Percentiles rank a stretch among this genome's conserved stretches.
phyloP scores from a whole-genome alignment of 2,329 filamentous ascomycete genomes.

The Penicillium sp. region DNA sequence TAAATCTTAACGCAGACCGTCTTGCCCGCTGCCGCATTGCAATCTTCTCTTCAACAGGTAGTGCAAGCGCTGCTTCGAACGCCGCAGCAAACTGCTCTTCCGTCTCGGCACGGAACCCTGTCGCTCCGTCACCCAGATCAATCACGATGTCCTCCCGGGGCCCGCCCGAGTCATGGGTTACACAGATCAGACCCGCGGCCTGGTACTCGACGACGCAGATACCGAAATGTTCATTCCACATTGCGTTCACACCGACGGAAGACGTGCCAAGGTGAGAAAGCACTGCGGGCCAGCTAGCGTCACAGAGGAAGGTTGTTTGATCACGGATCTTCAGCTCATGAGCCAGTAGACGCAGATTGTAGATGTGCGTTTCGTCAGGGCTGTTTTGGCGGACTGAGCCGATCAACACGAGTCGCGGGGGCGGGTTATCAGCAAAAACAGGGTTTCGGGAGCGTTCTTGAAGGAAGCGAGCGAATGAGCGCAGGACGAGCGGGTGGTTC shows the following conservation, averaged over 20 bases:
- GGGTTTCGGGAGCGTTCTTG: conserved; percentile 54
- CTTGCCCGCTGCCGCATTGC: conserved; percentile 75
- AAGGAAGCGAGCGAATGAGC: conserved; percentile 78
- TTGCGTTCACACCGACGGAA: conserved; percentile 89
- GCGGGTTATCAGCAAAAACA: conserved; percentile 39
- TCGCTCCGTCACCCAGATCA: conserved; percentile 73
- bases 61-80: conserved; percentile 75
- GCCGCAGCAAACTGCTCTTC: conserved; percentile 75
- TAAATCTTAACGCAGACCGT: conserved; percentile 78
- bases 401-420: conserved; percentile 74
- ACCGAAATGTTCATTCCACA: conserved; percentile 99
- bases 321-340: conserved; percentile 86
- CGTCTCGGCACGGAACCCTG: conserved; percentile 83
- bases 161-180: conserved; percentile 91
- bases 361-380: conserved; percentile 62
- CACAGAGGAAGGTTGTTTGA: conserved; percentile 80
- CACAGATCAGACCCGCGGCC: conserved; percentile 86
- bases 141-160: conserved; percentile 93
- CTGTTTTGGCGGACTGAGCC: conserved; percentile 80
- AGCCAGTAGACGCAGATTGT: conserved; percentile 80
- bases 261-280: conserved; percentile 73
- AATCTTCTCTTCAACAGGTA: conserved; percentile 61
- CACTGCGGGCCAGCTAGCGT: conserved; percentile 86
- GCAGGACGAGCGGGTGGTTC: conserved; percentile 84
- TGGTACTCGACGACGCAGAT: conserved; percentile 99